These are phyloP conservation scores for Candida cerambycidarum DNA, from an alignment of 805 yeast genomes.

Conservation along the genomic window DNA sequence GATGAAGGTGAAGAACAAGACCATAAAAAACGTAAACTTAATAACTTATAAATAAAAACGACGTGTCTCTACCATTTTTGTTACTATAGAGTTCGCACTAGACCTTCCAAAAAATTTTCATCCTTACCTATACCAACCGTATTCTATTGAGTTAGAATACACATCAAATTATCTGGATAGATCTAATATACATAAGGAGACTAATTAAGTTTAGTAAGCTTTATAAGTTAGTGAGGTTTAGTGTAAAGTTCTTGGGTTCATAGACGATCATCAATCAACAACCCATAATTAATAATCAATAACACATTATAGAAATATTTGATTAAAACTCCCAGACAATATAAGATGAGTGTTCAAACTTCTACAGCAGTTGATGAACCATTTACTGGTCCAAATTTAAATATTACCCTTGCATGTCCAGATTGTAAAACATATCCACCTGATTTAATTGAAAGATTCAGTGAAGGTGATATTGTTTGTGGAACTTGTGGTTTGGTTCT, in stretches of 20 bases:
- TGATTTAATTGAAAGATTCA: slow-evolving; percentile 87
- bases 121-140: background rate
- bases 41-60: background rate
- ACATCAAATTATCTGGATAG: background rate
- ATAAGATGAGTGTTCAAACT: slow-evolving; percentile 7
- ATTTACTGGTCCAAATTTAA: slow-evolving; percentile 73
- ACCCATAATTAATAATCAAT: background rate
- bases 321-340: background rate
- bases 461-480: slow-evolving; percentile 98
- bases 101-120: background rate
- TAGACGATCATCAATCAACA: background rate
- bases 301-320: background rate
- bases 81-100: background rate
- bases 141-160: slow-evolving; percentile 7
- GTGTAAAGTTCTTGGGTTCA: background rate
- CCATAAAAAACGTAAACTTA: background rate
- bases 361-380: slow-evolving; percentile 19
- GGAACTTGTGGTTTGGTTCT: slow-evolving; percentile 94
- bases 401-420: slow-evolving; percentile 88
- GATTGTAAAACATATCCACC: slow-evolving; percentile 97
- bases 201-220: slow-evolving; percentile 6
- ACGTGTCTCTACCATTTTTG: too few species aligned
- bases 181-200: slow-evolving; percentile 3
- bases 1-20: background rate
- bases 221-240: slow-evolving; percentile 2